These are phyloP conservation scores for Neopestalotiopsis clavispora DNA, from an alignment of 2,329 filamentous ascomycete species.

Conservation along the genomic window DNA sequence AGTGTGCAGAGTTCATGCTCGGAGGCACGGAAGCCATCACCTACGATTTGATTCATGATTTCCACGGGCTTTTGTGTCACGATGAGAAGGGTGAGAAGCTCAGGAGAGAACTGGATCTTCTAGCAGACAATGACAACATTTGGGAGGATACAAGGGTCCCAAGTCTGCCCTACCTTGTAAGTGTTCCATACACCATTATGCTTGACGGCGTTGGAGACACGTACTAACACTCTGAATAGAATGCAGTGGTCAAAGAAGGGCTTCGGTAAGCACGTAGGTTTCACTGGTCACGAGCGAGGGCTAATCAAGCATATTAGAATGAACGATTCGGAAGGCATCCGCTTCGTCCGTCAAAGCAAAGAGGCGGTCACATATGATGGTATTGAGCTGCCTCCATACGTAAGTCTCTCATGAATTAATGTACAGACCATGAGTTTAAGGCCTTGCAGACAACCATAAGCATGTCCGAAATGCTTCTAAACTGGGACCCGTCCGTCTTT, in stretches of 20 bases:
- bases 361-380: neutral
- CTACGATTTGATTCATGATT: slow-evolving; percentile 7
- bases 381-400: slow-evolving; percentile 6
- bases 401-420: neutral
- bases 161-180: neutral
- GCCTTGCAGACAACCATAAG: slow-evolving; percentile 5
- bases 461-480: slow-evolving; percentile 15
- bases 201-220: neutral
- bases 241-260: slow-evolving; percentile 6
- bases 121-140: neutral
- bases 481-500: slow-evolving; percentile 11
- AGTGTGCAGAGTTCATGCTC: slow-evolving; percentile 14
- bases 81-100: neutral
- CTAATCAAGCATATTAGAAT: neutral
- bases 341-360: slow-evolving; percentile 8
- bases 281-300: neutral
- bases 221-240: neutral
- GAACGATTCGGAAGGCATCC: slow-evolving; percentile 10
- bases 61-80: slow-evolving; percentile 3
- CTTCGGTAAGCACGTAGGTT: neutral
- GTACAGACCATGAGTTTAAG: neutral
- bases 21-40: slow-evolving; percentile 10
- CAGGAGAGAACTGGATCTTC: neutral
- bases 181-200: neutral
- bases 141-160: slow-evolving; percentile 6